Conservation (phyloP, 2,329 filamentous ascomycete genomes). For the Aspergillus melleus region DNA sequence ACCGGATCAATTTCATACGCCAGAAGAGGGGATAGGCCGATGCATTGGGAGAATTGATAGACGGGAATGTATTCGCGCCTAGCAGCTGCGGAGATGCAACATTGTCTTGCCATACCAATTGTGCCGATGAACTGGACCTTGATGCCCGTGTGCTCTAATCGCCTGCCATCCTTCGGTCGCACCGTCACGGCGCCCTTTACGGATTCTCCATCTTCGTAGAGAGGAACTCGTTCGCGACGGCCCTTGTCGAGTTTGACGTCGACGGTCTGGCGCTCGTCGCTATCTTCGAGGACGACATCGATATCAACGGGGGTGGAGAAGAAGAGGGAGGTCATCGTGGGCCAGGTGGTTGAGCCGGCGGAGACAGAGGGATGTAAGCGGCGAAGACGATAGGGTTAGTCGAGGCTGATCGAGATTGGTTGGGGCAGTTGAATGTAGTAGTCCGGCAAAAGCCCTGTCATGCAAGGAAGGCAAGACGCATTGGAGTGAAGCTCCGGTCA, state of each 20-base stretch:
- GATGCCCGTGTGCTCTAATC: slow-evolving; percentile 96
- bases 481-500: background rate
- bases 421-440: background rate
- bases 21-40: background rate
- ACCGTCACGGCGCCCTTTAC: slow-evolving; percentile 96
- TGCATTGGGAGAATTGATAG: background rate
- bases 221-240: slow-evolving; percentile 89
- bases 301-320: slow-evolving; percentile 99
- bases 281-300: slow-evolving; percentile 94
- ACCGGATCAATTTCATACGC: too few relatives aligned
- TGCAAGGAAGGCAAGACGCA: background rate
- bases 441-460: background rate
- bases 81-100: background rate
- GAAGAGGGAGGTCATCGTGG: slow-evolving; percentile 91
- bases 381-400: slow-evolving; percentile 10
- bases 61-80: background rate
- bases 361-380: background rate
- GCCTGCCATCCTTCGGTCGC: slow-evolving; percentile 95
- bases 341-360: slow-evolving; percentile 4
- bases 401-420: background rate
- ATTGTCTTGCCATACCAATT: slow-evolving; percentile 66
- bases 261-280: slow-evolving; percentile 90
- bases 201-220: slow-evolving; percentile 98
- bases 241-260: slow-evolving; percentile 99
- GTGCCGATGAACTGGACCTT: slow-evolving; percentile 99